Conservation (phyloP, 2,329 filamentous ascomycete genomes). For the Claviceps citrina region DNA sequence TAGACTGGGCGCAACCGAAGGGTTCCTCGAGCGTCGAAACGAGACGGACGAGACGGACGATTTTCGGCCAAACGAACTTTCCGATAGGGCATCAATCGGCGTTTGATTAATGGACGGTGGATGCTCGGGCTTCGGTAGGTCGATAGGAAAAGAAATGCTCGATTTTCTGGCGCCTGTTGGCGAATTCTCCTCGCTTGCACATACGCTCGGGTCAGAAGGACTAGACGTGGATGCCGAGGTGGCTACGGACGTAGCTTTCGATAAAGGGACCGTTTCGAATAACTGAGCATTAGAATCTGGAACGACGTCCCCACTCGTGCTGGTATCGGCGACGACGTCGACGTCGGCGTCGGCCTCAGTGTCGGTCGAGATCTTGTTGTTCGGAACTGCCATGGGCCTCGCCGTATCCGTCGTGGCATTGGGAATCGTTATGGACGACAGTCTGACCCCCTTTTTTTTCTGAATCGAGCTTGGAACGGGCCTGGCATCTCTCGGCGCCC, state of each 20-base stretch:
- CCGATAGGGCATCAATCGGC: slow-evolving; percentile 3
- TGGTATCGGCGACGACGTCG: neutral
- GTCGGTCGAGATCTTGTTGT: neutral
- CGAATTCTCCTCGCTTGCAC: slow-evolving; percentile 6
- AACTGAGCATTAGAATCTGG: neutral
- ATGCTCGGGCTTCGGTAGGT: slow-evolving; percentile 16
- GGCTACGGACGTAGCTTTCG: neutral
- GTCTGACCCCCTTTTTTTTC: neutral
- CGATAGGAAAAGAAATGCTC: slow-evolving; percentile 20
- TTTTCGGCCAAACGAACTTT: slow-evolving; percentile 6
- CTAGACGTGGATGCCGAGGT: slow-evolving; percentile 3
- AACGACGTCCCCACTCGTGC: neutral
- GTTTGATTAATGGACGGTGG: slow-evolving; percentile 5
- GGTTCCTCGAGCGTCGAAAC: slow-evolving; percentile 2
- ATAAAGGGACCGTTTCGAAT: neutral
- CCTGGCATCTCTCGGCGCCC: neutral
- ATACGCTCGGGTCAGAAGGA: slow-evolving; percentile 14
- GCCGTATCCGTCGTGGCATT: neutral
- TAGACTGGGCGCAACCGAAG: neutral
- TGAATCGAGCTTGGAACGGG: neutral
- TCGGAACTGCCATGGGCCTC: too few species aligned
- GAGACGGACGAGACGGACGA: slow-evolving; percentile 6
- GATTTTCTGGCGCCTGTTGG: slow-evolving; percentile 19
- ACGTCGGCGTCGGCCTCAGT: neutral
- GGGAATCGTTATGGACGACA: too few species aligned